Base-by-base conservation (phyloP, 2,329 filamentous ascomycete species). In the Paecilomyces fulvus region DNA sequence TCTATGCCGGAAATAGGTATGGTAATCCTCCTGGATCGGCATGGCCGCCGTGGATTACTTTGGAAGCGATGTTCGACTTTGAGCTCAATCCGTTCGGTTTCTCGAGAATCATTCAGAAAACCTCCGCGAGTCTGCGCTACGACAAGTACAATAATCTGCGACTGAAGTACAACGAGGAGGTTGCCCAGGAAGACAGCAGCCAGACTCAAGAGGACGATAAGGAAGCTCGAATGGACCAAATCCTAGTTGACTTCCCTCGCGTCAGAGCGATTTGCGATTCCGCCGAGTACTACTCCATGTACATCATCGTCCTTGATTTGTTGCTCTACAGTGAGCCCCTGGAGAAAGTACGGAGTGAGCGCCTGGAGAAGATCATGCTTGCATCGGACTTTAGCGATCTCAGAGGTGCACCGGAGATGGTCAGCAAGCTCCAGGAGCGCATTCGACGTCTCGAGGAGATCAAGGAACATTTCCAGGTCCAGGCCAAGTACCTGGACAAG, bases 1-100 rank as follows among this genome's bases (percentile, higher is more conserved):
- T 96, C 79, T 97, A 99, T 70, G 92, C 92, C 21, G 92, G 91
- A 54, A 96, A 92, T 72, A 87, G 86, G 58, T 99, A 99, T 67
- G 95, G 95, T 37, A 87, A 91, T 30, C 85, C 89, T 46, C 81
- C 83, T 33, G 90, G 90, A 9, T 90, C 91, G 2, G 86, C 89
- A 14, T 99, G 95, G 94, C 94, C 94, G 10, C 94, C 94, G 0
- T 99, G 94, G 94, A 90, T 97, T 51, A 94, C 94, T 0, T 87
- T 99, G 77, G 94, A 99, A 74, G 90, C 96, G 64, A 96, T 99
- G 87, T 96, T 96, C 66, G 92, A 97, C 72, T 99, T 96, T 72
- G 80, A 92, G 61, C 82, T 88, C 5, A 92, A 95, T 70, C 92
- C 94, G 0, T 96, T 96, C 67, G 94, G 95, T n/a, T 99, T 99